These are phyloP conservation scores for Canna indica DNA, from an alignment of 176 grass and related monocot species.

Conservation along the genomic window DNA sequence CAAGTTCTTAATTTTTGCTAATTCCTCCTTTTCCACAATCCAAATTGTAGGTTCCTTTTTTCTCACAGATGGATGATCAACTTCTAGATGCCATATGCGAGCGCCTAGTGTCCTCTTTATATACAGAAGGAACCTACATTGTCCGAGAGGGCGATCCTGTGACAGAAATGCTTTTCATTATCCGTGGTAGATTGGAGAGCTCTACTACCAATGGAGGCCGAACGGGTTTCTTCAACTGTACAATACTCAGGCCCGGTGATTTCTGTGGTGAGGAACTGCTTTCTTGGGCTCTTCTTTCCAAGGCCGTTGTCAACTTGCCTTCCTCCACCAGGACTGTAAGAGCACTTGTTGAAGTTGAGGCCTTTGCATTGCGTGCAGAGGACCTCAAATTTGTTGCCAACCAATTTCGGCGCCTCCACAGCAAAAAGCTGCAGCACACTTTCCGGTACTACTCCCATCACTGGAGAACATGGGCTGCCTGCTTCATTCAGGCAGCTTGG, in stretches of 20 bases:
- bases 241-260: constrained; percentile 43
- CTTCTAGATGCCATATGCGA: constrained; percentile 87
- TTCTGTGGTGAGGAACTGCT: constrained; percentile 85
- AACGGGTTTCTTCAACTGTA: constrained; percentile 84
- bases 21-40: constrained; percentile 1
- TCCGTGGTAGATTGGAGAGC: constrained; percentile 78
- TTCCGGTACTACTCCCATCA: constrained; percentile 91
- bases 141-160: constrained; percentile 89
- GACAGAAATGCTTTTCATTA: constrained; percentile 87
- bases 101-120: constrained; percentile 60
- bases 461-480: constrained; percentile 75
- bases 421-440: constrained; percentile 93
- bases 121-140: constrained; percentile 74
- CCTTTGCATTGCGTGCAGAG: constrained; percentile 70
- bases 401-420: constrained; percentile 82
- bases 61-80: constrained; percentile 84
- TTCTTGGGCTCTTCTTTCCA: constrained; percentile 79
- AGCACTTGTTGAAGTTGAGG: constrained; percentile 85
- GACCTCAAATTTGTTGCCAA: constrained; percentile 84
- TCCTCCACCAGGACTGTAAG: constrained; percentile 55
- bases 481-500: constrained; percentile 92
- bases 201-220: constrained; percentile 76
- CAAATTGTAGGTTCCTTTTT: constrained; percentile 71
- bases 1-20: neutral
- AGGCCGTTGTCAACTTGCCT: constrained; percentile 59